Base-by-base conservation (phyloP, 2,329 filamentous ascomycete genomes). In the Passalora sequoiae region DNA sequence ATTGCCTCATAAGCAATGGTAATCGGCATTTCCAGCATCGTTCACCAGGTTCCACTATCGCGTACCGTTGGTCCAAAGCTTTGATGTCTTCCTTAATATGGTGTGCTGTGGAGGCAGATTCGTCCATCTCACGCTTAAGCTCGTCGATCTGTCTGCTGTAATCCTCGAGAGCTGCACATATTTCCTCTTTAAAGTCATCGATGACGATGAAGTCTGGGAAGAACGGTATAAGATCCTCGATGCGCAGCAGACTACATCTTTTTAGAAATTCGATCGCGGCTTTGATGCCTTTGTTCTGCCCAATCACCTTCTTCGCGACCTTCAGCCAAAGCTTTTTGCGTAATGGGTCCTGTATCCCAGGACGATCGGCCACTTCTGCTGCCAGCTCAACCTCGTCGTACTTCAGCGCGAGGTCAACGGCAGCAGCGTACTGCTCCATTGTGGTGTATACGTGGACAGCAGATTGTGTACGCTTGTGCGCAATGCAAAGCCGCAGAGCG, bases 121-220 rank as follows among this genome's bases (percentile, higher is more conserved):
- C 88, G 64, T 98, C 92, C 92, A 98, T 98, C 65, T 97, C 91
- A 53, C 83, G 81, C 60, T 89, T 89, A 28, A 98, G 71, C 1
- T 73, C 74, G 59, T 97, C 92, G 54, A 98, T 98, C 55, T 87
- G 88, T 27, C 86, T 84, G 35, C 82, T 86, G 69, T 98, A 98
- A 51, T 94, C 86, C 66, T 98, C 92, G 1, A 98, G 76, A 1
- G 94, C 92, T 0, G 80, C 75, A 68, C 92, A 98, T 27, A 98
- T 97, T 64, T 98, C 92, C 51, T 97, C 89, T 63, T 97, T 96
- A 76, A 98, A 98, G 65, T 97, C 92, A 62, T 98, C 92, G 50
- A 98, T 97, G 39, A 97, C 86, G 17, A 97, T 89, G 62, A 98
- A 98, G 64, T 98, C 92, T 0, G 92, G 92, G 69, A 98, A 98